phyloP scores from a whole-genome alignment of 1,139 yeast genomes.

The Magnusiomyces starmeri region DNA sequence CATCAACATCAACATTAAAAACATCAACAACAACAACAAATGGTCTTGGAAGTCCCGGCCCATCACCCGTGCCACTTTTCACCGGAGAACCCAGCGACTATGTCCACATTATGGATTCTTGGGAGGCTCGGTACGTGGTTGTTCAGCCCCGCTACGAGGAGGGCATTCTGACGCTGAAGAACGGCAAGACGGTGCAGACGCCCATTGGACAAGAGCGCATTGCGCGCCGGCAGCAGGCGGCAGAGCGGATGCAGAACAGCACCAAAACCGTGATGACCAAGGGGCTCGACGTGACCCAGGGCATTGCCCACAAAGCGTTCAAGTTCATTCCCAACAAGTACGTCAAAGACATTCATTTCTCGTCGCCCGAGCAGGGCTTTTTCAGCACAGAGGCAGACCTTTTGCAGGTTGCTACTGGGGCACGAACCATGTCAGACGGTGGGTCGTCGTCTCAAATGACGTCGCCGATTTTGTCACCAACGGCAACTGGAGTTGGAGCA shows the following conservation, averaged over 20 bases:
- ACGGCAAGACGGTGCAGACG: conserved; percentile 28
- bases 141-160: conserved; percentile 29
- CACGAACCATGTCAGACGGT: not conserved
- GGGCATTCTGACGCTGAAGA: conserved; percentile 24
- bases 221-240: conserved; percentile 9
- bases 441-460: not conserved
- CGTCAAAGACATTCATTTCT: conserved; percentile 13
- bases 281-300: conserved; percentile 19
- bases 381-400: conserved; percentile 16
- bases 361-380: conserved; percentile 15
- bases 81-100: conserved; percentile 16
- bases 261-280: conserved; percentile 19
- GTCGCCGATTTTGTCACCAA: conserved; percentile 1
- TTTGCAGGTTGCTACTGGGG: not conserved
- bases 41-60: conserved; percentile 7
- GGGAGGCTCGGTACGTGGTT: conserved; percentile 28
- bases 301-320: conserved; percentile 14
- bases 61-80: not conserved
- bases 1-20: too few species aligned
- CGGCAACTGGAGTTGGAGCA: not conserved
- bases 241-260: conserved; percentile 21
- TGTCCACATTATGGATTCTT: conserved; percentile 23
- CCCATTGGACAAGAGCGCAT: conserved; percentile 22
- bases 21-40: not conserved
- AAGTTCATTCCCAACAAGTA: conserved; percentile 5